Evolutionary conservation across 2,329 filamentous ascomycete genomes (phyloP), one percentile per base, ranked within the genome.

Genomic region (Trichoderma sp.): DNA sequence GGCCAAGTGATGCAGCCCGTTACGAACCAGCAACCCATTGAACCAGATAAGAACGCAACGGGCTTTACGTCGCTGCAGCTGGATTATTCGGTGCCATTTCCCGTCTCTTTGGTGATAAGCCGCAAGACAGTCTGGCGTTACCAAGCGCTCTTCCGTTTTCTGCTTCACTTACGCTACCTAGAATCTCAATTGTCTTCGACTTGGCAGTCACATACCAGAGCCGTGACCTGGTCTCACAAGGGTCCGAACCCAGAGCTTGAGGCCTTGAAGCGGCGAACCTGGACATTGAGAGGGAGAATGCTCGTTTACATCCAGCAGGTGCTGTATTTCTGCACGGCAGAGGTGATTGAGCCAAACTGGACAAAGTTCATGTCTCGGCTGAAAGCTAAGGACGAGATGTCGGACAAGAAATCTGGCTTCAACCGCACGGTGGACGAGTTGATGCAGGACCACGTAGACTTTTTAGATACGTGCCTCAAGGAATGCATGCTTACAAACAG

Each of bases 371-470:
- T 98, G 95, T 91, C 93, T n/a, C 89, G 94, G 38, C 88, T 98
- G 6, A 93, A 92, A 86, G 90, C 87, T 11, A 89, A 88, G 76
- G 76, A 76, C 6, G 74, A 79, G 5, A 77, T 77, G 9, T 64
- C 41, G 21, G 69, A 73, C 38, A 79, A 83, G 45, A 75, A 76
- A n/a, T 75, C 81, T 14, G 82, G 83, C 1, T 82, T 85, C 7
- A 87, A 86, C 56, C 85, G 95, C 50, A 99, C 97, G 0, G 97
- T 99, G 1, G 97, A 99, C 81, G 95, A 98, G 85, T 86, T 99
- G 81, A 99, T 99, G 97, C 95, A 98, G 85, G 95, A 98, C 81
- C 97, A 99, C 85, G 95, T 99, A 76, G 97, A 98, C 85, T 99
- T 99, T 83, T 86, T 99, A 65, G 97, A 98, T 80, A 98, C 97